Base-by-base conservation (phyloP, 1,139 yeast species). In the Hemisphaericaspora lyxosophila region DNA sequence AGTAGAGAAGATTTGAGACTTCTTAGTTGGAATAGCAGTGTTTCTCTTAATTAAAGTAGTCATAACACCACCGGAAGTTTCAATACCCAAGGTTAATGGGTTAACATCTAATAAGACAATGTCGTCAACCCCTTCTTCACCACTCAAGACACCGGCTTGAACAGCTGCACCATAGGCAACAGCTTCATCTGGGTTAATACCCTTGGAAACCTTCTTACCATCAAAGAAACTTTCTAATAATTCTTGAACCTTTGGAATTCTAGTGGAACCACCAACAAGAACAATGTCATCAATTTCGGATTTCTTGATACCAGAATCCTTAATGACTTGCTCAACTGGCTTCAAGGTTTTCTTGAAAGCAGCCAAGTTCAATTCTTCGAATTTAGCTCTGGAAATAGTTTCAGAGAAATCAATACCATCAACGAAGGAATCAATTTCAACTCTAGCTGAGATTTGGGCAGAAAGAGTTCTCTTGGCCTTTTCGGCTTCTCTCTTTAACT, bases 171-270 rank as follows among this genome's bases (percentile, higher is more conserved):
- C 78, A 55, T 70, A 71, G 30, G 78, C 78, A 53, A 72, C 78
- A 49, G 78, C 78, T 60, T 72, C 78, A 71, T 89, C 97, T 44
- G 97, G 97, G 75, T 89, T 89, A 60, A 89, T 88, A 71, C 96
- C 95, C 78, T 87, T 88, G 51, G 95, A 83, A 41, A 95, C 92
- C 73, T 88, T 85, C 78, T 89, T 89, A 57, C 95, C 95, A 61
- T 84, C 84, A 67, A 89, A 89, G 79, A 71, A 88, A 51, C 79
- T 76, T 70, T 89, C 95, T 51, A 89, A 77, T 55, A 89, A 76
- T 67, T 85, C 85, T 75, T 87, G 96, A 51, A 89, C 96, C 77
- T 88, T 89, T 70, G 97, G 97, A 73, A 89, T 89, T 81, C 97
- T 88, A 45, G 97, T 89, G 34, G 97, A 89, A 70, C 97, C 97